These are phyloP conservation scores for Saccharomyces paradoxus DNA, from an alignment of 805 yeast genomes.

Conservation along the genomic window DNA sequence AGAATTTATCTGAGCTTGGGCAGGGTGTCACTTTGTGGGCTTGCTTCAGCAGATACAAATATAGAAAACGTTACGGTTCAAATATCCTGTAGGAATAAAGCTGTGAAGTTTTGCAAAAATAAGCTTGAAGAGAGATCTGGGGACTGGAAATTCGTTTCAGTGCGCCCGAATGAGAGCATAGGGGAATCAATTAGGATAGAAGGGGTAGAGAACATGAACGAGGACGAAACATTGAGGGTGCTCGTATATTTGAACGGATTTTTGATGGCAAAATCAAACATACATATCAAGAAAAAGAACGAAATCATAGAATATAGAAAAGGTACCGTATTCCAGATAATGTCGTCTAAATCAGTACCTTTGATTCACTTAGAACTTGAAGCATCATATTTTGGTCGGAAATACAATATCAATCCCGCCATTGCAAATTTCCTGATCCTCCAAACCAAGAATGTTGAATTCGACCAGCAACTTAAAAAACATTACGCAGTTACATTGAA, in stretches of 20 bases:
- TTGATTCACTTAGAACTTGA: conserved; percentile 45
- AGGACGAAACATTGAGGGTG: conserved; percentile 48
- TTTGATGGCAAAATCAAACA: conserved; percentile 49
- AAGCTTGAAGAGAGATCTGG: conserved; percentile 47
- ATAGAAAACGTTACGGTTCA: conserved; percentile 19
- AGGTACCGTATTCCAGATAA: conserved; percentile 37
- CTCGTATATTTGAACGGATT: conserved; percentile 57
- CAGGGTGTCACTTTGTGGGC: conserved; percentile 26
- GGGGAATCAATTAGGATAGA: conserved; percentile 63
- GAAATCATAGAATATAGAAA: conserved; percentile 42
- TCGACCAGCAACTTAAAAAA: conserved; percentile 29
- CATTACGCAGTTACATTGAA: conserved; percentile 42
- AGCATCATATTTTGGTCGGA: conserved; percentile 61
- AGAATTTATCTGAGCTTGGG: conserved; percentile 53
- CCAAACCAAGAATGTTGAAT: conserved; percentile 23
- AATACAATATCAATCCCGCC: conserved; percentile 49
- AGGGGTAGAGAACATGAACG: conserved; percentile 43
- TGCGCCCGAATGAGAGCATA: conserved; percentile 58
- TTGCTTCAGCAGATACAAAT: conserved; percentile 11
- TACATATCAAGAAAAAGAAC: conserved; percentile 41
- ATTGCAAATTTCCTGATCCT: conserved; percentile 49
- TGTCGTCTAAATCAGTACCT: conserved; percentile 35
- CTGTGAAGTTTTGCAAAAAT: conserved; percentile 55
- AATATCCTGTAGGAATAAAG: conserved; percentile 34
- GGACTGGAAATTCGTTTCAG: conserved; percentile 67